Conservation (phyloP, 1,284 basidiomycete genomes). For the Laetiporus sulphureus region DNA sequence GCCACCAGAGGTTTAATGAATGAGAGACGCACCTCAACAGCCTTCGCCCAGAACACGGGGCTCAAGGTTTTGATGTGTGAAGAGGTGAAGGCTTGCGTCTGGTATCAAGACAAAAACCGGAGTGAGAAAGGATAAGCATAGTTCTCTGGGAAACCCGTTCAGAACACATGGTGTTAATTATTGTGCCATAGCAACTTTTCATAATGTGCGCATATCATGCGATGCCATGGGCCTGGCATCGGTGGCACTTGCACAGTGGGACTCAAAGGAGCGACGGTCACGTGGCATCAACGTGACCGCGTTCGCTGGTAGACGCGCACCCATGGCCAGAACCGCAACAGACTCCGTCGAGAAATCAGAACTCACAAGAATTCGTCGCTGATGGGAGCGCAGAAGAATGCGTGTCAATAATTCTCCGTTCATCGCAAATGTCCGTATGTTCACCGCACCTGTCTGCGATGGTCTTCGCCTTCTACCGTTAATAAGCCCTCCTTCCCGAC, state of each 20-base stretch:
- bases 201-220: no score
- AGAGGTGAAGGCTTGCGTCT: constrained; percentile 55
- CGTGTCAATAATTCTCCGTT: not conserved
- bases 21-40: constrained; percentile 38
- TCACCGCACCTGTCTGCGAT: constrained; percentile 40
- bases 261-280: no score
- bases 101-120: constrained; percentile 2
- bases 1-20: no score
- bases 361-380: constrained; percentile 37
- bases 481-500: constrained; percentile 41
- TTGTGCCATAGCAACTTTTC: no score
- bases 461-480: constrained; percentile 43
- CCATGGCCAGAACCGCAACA: no score
- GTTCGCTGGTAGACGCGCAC: no score
- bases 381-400: constrained; percentile 8
- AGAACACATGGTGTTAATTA: not conserved
- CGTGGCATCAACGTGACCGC: no score
- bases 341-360: no score
- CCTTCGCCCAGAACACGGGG: constrained; percentile 61
- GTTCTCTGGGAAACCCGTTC: no score
- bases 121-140: no score
- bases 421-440: not conserved
- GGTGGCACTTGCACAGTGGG: no score
- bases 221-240: no score
- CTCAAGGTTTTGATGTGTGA: constrained; percentile 48